Percentiles rank a stretch among this genome's conserved stretches.
These are phyloP conservation scores for Huntiella omanensis DNA, from an alignment of 2,329 filamentous ascomycete genomes.

Conservation along the genomic window DNA sequence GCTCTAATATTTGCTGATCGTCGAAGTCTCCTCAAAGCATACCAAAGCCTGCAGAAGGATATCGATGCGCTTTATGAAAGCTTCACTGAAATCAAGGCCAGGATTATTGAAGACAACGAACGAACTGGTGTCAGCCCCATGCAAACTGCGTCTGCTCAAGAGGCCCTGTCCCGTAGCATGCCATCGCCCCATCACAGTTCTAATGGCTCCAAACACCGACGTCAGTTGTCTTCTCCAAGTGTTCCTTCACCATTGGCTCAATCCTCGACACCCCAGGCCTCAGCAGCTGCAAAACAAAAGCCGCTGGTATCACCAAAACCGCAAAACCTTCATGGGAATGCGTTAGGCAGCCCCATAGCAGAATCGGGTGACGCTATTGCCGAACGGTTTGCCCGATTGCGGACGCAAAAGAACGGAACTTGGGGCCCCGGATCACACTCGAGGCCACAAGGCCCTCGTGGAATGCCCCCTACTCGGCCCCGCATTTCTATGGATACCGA, in stretches of 20 bases:
- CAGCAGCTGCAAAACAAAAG: not conserved
- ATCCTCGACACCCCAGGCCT: not conserved
- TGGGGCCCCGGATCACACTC: not conserved
- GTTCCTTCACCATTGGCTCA: slow-evolving; percentile 6
- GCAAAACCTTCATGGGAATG: not conserved
- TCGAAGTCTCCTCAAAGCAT: slow-evolving; percentile 25
- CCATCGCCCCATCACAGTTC: too few relatives aligned
- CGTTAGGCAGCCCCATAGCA: slow-evolving; percentile 17
- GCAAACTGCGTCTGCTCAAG: not conserved
- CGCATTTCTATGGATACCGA: slow-evolving; percentile 28
- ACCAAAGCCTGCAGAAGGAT: slow-evolving; percentile 30
- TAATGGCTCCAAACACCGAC: slow-evolving; percentile 1
- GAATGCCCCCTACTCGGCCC: slow-evolving; percentile 11
- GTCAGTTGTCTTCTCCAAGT: slow-evolving; percentile 5
- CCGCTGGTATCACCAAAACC: slow-evolving; percentile 4
- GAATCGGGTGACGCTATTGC: slow-evolving; percentile 10
- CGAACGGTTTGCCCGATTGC: slow-evolving; percentile 9
- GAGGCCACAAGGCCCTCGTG: slow-evolving; percentile 17
- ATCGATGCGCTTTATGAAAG: slow-evolving; percentile 27
- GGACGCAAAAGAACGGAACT: not conserved
- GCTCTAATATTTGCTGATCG: slow-evolving; percentile 46
- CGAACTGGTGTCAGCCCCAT: slow-evolving; percentile 37
- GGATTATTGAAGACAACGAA: slow-evolving; percentile 45
- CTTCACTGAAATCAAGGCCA: slow-evolving; percentile 38
- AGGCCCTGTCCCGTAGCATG: too few relatives aligned